These are phyloP conservation scores for Piromyces finnis DNA, from an alignment of 192 early-diverging fungal genomes.

Conservation along the genomic window DNA sequence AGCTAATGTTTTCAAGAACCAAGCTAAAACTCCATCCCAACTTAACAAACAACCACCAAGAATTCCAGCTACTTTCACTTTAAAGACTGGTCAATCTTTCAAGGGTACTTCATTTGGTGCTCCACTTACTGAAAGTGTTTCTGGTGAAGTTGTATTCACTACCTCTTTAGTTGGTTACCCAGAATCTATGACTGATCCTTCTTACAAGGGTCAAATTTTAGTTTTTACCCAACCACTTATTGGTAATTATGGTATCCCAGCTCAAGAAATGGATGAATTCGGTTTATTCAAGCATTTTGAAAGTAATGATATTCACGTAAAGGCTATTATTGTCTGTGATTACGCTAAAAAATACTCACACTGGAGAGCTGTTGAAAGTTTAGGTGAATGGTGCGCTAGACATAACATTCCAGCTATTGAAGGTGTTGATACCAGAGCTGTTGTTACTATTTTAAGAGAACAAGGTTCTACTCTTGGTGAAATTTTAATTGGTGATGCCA, in stretches of 20 bases:
- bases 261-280: constrained; percentile 46
- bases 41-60: constrained; percentile 12
- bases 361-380: constrained; percentile 83
- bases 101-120: constrained; percentile 78
- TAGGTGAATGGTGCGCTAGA: constrained; percentile 73
- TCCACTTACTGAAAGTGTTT: constrained; percentile 22
- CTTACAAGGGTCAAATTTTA: constrained; percentile 85
- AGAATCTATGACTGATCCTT: constrained; percentile 94
- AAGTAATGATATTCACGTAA: constrained; percentile 62
- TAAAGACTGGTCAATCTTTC: constrained; percentile 67
- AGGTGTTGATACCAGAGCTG: constrained; percentile 81
- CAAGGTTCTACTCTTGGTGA: constrained; percentile 74
- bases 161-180: constrained; percentile 90
- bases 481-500: constrained; percentile 39
- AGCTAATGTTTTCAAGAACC: not conserved
- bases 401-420: constrained; percentile 69
- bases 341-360: constrained; percentile 84
- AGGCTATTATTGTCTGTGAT: constrained; percentile 75
- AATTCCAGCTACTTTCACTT: constrained; percentile 47
- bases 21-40: not conserved
- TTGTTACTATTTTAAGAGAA: constrained; percentile 65
- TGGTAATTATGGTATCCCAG: constrained; percentile 91
- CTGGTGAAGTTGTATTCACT: constrained; percentile 89
- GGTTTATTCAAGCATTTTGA: constrained; percentile 81
- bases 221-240: constrained; percentile 92